Base-by-base conservation (phyloP, 768 basidiomycete genomes). In the Lepiota venenata region DNA sequence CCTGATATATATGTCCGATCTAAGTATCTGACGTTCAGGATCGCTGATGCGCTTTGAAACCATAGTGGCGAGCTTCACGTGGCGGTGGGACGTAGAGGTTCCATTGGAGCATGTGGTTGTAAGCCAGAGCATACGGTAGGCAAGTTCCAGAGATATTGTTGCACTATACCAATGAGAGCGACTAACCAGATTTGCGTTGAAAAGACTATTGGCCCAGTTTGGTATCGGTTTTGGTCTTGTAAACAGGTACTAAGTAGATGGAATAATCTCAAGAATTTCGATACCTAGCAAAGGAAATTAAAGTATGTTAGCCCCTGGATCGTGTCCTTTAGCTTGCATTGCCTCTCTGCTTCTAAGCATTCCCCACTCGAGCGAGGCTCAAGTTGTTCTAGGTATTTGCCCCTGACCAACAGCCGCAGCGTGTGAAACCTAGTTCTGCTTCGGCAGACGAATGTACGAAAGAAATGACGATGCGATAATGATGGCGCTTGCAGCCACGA, bases 401-500 rank as follows among this genome's bases (percentile, higher is more conserved):
- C 53, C n/a, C 1, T 48, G 46, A 6, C 39, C 29, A 22, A 15
- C 21, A 11, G 16, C 35, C 21, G 22, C 47, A 10, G 39, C n/a
- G 15, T 48, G 27, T 21, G 46, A 8, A 9, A 25, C n/a, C n/a
- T 29, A 47, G 29, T 16, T 3, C 4, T 58, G 46, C 25, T 54
- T 57, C 2, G 70, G 68, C 9, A 82, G 59, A 15, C 77, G 74
- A 8, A 88, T 78, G 46, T 82, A 71, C 11, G 63, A 58, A 29
- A 87, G 64, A 11, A 80, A 62, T 35, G 69, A 39, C 52, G 84
- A 71, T 6, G 83, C 74, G 5, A 80, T 22, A 7, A 62, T 45
- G 46, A 78, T 60, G 18, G 68, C 68, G 35, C 61, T 68, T 25
- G 74, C 66, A 7, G 81, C 77, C 21, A 88, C 69, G 53, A 83